Percentiles rank a stretch among this genome's conserved stretches.
phyloP scores from a whole-genome alignment of 2,329 filamentous ascomycete species.

The Calonectria ilicicola region DNA sequence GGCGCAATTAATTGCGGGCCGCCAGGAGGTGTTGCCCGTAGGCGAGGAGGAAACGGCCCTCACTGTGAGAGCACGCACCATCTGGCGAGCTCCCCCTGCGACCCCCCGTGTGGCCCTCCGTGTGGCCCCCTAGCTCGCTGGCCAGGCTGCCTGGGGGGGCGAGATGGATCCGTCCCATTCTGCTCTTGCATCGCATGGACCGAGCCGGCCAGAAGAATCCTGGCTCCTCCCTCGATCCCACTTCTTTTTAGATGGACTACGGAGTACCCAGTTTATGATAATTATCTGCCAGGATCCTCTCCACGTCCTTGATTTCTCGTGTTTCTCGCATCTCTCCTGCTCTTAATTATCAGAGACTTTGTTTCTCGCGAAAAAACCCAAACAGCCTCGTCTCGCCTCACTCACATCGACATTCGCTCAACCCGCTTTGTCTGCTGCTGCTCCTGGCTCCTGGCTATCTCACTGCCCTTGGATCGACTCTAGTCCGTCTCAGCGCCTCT shows the following conservation, averaged over 20 bases:
- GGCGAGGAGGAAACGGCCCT: not conserved
- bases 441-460: not conserved
- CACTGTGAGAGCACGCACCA: constrained; percentile 5
- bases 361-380: not conserved
- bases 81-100: not conserved
- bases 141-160: constrained; percentile 1
- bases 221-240: constrained; percentile 1
- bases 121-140: not conserved
- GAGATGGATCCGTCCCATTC: not conserved
- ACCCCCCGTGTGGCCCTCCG: constrained; percentile 2
- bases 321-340: not conserved
- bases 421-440: not conserved
- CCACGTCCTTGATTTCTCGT: not conserved
- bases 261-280: constrained; percentile 4
- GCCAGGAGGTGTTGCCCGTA: not conserved
- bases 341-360: not conserved
- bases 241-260: constrained; percentile 5
- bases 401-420: not conserved
- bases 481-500: not conserved
- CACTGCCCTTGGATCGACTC: not conserved
- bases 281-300: constrained; percentile 3
- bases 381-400: not conserved
- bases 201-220: not conserved
- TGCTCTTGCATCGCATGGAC: constrained; percentile 1
- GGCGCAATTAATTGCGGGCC: constrained; percentile 9